phyloP scores from a whole-genome alignment of 1,284 basidiomycete genomes.

The Austroboletus olivaceoglutinosus region DNA sequence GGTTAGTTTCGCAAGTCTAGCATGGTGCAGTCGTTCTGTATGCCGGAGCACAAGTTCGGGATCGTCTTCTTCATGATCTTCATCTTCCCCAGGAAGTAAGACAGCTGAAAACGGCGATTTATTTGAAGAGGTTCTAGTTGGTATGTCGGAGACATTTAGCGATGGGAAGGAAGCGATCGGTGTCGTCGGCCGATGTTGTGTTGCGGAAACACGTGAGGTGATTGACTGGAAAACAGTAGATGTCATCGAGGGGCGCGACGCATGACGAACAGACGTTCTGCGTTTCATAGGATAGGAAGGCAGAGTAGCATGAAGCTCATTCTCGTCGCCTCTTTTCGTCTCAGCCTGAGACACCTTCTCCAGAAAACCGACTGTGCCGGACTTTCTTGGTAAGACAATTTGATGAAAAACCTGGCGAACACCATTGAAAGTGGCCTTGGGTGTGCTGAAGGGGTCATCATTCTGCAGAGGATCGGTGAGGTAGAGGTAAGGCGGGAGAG shows the following conservation, averaged over 20 bases:
- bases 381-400: slow-evolving; percentile 4
- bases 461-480: slow-evolving; percentile 5
- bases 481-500: slow-evolving; percentile 19
- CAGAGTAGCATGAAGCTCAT: not conserved
- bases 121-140: slow-evolving; percentile 15
- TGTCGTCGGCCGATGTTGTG: slow-evolving; percentile 1
- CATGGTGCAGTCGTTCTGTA: slow-evolving; percentile 30
- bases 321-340: slow-evolving; percentile 1
- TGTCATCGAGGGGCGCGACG: not conserved
- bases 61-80: slow-evolving; percentile 8
- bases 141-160: slow-evolving; percentile 5
- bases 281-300: not conserved
- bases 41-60: slow-evolving; percentile 6
- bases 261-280: not conserved
- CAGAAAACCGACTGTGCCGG: not conserved
- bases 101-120: slow-evolving; percentile 11
- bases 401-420: slow-evolving; percentile 13
- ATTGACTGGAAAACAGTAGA: slow-evolving; percentile 3
- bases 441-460: not conserved
- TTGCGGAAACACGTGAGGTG: slow-evolving; percentile 1
- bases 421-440: not conserved
- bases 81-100: slow-evolving; percentile 7
- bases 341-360: slow-evolving; percentile 1
- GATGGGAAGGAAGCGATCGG: slow-evolving; percentile 12
- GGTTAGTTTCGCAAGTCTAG: slow-evolving; percentile 40